These are phyloP conservation scores for Epicoccum sorghinum DNA, from an alignment of 2,329 filamentous ascomycete genomes.

Conservation along the genomic window DNA sequence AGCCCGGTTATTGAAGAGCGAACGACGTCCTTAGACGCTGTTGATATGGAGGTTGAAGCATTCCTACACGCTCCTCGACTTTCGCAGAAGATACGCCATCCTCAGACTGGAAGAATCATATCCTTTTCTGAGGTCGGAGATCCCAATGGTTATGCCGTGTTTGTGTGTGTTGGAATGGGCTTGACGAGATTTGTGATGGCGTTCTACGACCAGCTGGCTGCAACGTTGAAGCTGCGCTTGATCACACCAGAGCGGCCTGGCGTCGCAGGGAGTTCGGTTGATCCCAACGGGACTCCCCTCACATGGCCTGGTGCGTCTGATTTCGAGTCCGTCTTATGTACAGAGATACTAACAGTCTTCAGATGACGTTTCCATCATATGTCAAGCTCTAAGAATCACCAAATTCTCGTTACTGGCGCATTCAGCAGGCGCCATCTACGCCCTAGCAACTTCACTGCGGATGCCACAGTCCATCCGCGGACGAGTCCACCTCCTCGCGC, in stretches of 20 bases:
- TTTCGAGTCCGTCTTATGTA: too few species aligned
- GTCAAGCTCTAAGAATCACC: constrained; percentile 86
- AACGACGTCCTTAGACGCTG: constrained; percentile 79
- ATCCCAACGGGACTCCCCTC: constrained; percentile 83
- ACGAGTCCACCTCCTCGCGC: constrained; percentile 89
- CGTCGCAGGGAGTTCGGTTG: constrained; percentile 88
- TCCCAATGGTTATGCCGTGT: constrained; percentile 86
- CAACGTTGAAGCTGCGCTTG: constrained; percentile 84
- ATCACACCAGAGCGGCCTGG: constrained; percentile 95
- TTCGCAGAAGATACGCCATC: constrained; percentile 86
- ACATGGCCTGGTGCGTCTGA: constrained; percentile 82
- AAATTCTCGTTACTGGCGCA: constrained; percentile 97
- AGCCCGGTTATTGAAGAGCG: constrained; percentile 68
- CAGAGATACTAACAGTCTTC: constrained; percentile 25
- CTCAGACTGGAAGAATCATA: constrained; percentile 83
- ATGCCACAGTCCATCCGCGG: constrained; percentile 97
- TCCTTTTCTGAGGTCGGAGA: constrained; percentile 98
- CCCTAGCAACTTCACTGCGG: constrained; percentile 88
- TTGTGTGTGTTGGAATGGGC: constrained; percentile 98
- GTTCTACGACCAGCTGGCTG: constrained; percentile 94
- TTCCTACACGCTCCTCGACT: constrained; percentile 84
- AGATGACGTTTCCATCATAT: constrained; percentile 91
- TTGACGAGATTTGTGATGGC: constrained; percentile 93
- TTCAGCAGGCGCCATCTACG: constrained; percentile 97
- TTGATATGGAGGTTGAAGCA: constrained; percentile 84